Base-by-base conservation (phyloP, 768 basidiomycete genomes). In the Phylloporus scabripes region DNA sequence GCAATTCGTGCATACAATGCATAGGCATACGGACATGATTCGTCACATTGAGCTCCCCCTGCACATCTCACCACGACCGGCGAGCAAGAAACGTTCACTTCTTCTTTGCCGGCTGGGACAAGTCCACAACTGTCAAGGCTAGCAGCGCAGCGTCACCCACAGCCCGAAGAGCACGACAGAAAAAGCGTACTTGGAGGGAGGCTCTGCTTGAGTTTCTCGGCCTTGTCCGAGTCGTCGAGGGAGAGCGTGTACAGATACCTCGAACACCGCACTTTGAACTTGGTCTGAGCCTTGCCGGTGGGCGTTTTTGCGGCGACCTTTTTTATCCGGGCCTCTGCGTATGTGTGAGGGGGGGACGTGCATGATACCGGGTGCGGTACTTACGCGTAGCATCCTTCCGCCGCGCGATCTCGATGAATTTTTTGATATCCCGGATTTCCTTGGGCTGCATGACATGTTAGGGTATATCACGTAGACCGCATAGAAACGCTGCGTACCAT, bases 241-340 rank as follows among this genome's bases (percentile, higher is more conserved):
- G 84, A 81, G 56, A 98, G 82, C n/a, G 96, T 98, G 85, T 99
- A 99, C 53, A 94, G 85, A 72, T 93, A 93, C 69, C 89, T 81
- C 52, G 89, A 87, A 77, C 94, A 97, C 69, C 96, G 82, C 67
- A 99, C 83, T 81, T 99, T 99, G 84, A 98, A 97, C 76, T 98
- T 99, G 67, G 89, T 95, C 72, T 82, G 78, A 31, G 77, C 76
- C 75, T 91, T 91, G 61, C 81, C 85, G 43, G 79, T 78, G 29
- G 82, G 68, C 26, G 76, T 70, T 69, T 78, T 81, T 33, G 87
- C 74, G 51, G 80, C 76, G 53, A 85, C 86, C 78, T 94, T 96
- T 79, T 97, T 98, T 82, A 98, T 96, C 72, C 92, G 90, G 52
- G 90, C 92, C 79, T 92, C 95, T 97, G 70, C 21, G 26, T 28